phyloP scores from a whole-genome alignment of 2,329 filamentous ascomycete species.

The Aspergillus japonicus region DNA sequence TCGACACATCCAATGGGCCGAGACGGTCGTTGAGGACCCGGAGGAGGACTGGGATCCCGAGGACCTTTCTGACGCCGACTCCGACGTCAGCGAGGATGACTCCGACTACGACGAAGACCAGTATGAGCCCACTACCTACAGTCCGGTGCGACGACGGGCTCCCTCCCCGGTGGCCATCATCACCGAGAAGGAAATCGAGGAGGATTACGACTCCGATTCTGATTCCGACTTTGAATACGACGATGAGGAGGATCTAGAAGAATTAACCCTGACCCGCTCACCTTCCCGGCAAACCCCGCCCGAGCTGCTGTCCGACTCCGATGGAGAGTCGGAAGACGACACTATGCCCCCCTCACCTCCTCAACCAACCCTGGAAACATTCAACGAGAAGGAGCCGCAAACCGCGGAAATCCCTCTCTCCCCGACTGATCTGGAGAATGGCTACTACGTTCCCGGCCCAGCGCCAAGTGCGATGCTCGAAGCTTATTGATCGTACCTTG shows the following conservation, averaged over 20 bases:
- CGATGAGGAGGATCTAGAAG: conserved; percentile 58
- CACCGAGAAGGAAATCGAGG: conserved; percentile 30
- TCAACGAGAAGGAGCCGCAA: conserved; percentile 57
- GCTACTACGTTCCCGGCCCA: conserved; percentile 49
- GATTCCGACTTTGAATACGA: conserved; percentile 60
- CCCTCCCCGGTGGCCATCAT: conserved; percentile 33
- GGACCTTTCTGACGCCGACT: conserved; percentile 59
- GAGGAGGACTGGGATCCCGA: conserved; percentile 70
- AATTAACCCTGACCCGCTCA: conserved; percentile 67
- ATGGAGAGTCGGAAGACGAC: conserved; percentile 67
- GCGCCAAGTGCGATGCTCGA: conserved; percentile 48
- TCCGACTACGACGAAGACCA: conserved; percentile 47
- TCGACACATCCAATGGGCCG: conserved; percentile 83
- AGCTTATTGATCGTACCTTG: conserved; percentile 43
- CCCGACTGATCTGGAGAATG: conserved; percentile 46
- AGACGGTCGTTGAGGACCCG: conserved; percentile 69
- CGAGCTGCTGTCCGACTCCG: conserved; percentile 68
- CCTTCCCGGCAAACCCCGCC: conserved; percentile 67
- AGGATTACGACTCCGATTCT: conserved; percentile 43
- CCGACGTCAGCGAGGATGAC: conserved; percentile 52
- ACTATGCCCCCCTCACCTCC: conserved; percentile 70
- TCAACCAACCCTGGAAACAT: conserved; percentile 55
- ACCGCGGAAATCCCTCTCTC: conserved; percentile 42
- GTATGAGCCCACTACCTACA: conserved; percentile 40
- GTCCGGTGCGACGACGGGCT: conserved; percentile 29